phyloP scores from a whole-genome alignment of 2,329 filamentous ascomycete genomes.

The Canariomyces notabilis region DNA sequence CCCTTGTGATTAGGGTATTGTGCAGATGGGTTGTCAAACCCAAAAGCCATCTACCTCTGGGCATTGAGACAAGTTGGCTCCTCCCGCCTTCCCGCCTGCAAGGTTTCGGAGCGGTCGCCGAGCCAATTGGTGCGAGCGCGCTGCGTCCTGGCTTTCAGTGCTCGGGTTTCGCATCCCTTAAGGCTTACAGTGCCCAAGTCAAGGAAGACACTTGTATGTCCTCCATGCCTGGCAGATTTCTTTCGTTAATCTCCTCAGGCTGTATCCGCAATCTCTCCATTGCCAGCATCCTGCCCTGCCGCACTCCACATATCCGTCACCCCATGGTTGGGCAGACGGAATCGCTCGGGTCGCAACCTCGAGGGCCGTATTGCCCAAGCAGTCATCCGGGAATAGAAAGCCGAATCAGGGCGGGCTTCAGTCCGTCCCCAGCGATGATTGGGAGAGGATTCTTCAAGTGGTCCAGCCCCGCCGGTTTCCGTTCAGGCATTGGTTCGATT shows the following conservation, averaged over 20 bases:
- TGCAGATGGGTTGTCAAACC: too few species aligned
- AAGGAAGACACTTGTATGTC: too few species aligned
- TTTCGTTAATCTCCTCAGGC: background rate
- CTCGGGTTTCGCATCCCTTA: too few species aligned
- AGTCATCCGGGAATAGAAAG: background rate
- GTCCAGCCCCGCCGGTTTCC: background rate
- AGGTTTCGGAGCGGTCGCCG: background rate
- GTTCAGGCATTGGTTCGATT: slow-evolving; percentile 1
- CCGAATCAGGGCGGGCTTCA: background rate
- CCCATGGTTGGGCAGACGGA: background rate
- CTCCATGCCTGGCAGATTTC: too few species aligned
- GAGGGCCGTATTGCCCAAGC: background rate
- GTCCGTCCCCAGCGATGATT: slow-evolving; percentile 3
- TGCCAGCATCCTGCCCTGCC: too few species aligned
- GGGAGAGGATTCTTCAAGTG: background rate
- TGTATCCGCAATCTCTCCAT: background rate
- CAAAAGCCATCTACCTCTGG: too few species aligned
- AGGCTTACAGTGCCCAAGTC: too few species aligned
- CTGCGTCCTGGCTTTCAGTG: background rate
- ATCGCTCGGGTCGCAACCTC: background rate
- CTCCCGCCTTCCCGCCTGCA: background rate
- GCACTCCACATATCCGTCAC: background rate
- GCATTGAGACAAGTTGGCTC: too few species aligned
- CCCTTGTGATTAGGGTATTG: too few species aligned
- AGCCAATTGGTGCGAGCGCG: background rate